Evolutionary conservation across 2,329 filamentous ascomycete species (phyloP), one percentile per base, ranked within the genome.

Genomic region (Xylaria polymorpha): DNA sequence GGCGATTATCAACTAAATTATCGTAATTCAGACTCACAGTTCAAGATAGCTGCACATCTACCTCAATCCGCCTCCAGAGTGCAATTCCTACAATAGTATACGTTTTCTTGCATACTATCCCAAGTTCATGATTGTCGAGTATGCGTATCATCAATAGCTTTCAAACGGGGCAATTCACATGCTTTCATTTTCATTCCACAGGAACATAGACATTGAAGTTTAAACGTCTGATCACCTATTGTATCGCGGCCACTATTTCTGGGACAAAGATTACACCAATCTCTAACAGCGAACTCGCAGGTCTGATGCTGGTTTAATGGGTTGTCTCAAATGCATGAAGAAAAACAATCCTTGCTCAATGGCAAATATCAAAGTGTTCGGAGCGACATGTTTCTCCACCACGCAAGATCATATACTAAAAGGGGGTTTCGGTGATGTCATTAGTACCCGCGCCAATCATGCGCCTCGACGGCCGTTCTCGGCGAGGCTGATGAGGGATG

Each of bases 351-450:
- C 7, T 29, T 35, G 12, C 32, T 57, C 35, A 43, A 60, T 39
- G 18, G 9, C n/a, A 32, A 32, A 61, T 18, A 41, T 53, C 20
- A 22, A 56, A 20, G n/a, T 20, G 44, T 29, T 66, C 41, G 10
- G 51, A 46, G n/a, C 25, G 59, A 55, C 53, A 39, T 60, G 15
- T 20, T 48, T 62, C 57, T 57, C 67, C 61, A 66, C 67, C 32
- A 3, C 35, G 48, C 57, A 53, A 58, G 35, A 48, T 56, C 63
- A 50, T 2, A 29, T 29, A 29, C 2, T 29, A 39, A 44, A 64
- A 18, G 58, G 59, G 48, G 39, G 20, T 12, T 44, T 25, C 37
- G 46, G 50, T 68, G 65, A 71, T 71, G 68, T 72, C 65, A 72
- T 50, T 14, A 8, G 9, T n/a, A 69, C 39, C 44, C 56, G 59